These are phyloP conservation scores for Rehmannia glutinosa DNA, from an alignment of 257 asterid genomes.

Conservation along the genomic window DNA sequence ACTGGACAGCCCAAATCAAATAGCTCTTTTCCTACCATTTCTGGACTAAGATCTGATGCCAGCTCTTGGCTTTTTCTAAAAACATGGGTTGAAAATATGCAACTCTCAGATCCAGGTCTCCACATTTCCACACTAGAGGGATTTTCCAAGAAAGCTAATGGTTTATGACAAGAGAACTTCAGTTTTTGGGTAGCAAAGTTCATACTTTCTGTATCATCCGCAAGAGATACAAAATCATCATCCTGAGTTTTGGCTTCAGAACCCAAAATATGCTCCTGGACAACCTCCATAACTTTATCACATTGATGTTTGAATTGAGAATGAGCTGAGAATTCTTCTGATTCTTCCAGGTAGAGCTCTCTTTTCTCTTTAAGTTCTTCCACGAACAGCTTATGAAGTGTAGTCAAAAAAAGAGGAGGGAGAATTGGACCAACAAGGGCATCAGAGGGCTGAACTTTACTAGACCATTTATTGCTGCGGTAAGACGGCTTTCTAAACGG, in stretches of 20 bases:
- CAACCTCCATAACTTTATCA: conserved; percentile 42
- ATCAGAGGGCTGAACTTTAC: conserved; percentile 37
- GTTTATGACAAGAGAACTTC: conserved; percentile 38
- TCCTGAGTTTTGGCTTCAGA: conserved; percentile 25
- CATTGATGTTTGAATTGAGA: conserved; percentile 38
- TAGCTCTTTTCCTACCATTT: conserved; percentile 38
- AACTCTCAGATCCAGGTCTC: conserved; percentile 22
- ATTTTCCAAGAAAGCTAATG: conserved; percentile 30
- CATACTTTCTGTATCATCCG: conserved; percentile 44
- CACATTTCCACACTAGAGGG: conserved; percentile 2
- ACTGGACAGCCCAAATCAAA: conserved; percentile 61
- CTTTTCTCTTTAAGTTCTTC: conserved; percentile 34
- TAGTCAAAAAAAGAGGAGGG: conserved; percentile 52
- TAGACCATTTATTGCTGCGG: conserved; percentile 42
- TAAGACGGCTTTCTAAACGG: conserved; percentile 41
- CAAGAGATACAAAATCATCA: conserved; percentile 48
- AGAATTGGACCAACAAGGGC: conserved; percentile 41
- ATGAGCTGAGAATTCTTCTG: conserved; percentile 40
- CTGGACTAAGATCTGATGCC: conserved; percentile 22
- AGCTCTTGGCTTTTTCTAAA: conserved; percentile 31
- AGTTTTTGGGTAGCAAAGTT: conserved; percentile 14
- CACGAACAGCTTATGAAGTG: conserved; percentile 35
- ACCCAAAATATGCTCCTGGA: conserved; percentile 27
- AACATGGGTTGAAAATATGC: conserved; percentile 35
- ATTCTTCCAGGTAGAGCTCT: conserved; percentile 24